Evolutionary conservation across 2,329 filamentous ascomycete genomes (phyloP).

Genomic region (Penicillium thymicola): DNA sequence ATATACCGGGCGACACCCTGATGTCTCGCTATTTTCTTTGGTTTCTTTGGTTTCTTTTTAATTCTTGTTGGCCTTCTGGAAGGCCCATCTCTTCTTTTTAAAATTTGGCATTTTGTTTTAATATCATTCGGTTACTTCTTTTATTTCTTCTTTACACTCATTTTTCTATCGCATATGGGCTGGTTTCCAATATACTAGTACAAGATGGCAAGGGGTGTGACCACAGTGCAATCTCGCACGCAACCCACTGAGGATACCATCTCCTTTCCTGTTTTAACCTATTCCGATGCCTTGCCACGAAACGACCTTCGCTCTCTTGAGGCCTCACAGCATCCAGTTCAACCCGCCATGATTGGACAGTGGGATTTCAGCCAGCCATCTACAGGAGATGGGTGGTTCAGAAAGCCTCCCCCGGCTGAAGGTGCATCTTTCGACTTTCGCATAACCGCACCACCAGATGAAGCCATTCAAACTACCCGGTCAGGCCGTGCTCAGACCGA

Average conservation of each 20-base stretch:
- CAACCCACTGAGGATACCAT: slow-evolving; percentile 26
- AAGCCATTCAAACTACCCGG: slow-evolving; percentile 20
- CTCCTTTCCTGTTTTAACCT: slow-evolving; percentile 32
- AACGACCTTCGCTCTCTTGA: slow-evolving; percentile 27
- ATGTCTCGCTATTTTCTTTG: slow-evolving; percentile 3
- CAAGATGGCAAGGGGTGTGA: slow-evolving; percentile 31
- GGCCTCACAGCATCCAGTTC: slow-evolving; percentile 8
- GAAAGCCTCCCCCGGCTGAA: slow-evolving; percentile 14
- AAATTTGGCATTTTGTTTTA: slow-evolving; percentile 15
- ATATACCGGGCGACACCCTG: slow-evolving; percentile 4
- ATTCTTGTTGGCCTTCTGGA: slow-evolving; percentile 36
- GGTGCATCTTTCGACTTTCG: slow-evolving; percentile 31
- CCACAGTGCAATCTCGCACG: slow-evolving; percentile 30
- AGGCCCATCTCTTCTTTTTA: slow-evolving; percentile 35
- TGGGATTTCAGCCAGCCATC: slow-evolving; percentile 23
- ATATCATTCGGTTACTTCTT: slow-evolving; percentile 9
- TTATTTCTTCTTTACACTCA: not conserved
- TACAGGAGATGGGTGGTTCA: slow-evolving; percentile 17
- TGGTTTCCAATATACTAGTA: slow-evolving; percentile 6
- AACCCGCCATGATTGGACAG: slow-evolving; percentile 7
- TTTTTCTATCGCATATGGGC: slow-evolving; percentile 4
- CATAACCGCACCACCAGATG: slow-evolving; percentile 27
- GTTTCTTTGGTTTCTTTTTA: slow-evolving; percentile 3
- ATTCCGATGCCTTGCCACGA: slow-evolving; percentile 33
- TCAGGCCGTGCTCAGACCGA: slow-evolving; percentile 27